Evolutionary conservation across 495 filamentous ascomycete species (phyloP), one percentile per base, ranked within the genome.

Genomic region (Lichina pygmaea): DNA sequence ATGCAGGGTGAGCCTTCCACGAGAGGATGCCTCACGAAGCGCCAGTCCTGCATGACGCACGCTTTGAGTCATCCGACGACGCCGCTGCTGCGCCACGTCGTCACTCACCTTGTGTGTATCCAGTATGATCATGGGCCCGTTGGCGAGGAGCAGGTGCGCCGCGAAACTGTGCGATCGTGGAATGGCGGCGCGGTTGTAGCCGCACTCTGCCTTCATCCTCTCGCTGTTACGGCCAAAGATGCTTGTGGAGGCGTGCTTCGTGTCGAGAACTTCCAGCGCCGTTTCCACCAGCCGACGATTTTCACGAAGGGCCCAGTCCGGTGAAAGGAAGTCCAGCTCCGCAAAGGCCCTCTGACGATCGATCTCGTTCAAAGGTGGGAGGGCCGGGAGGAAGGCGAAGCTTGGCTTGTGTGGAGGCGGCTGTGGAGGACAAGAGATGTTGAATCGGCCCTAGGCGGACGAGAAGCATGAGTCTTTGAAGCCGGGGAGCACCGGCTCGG

Each of bases 21-120:
- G 2, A 62, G 49, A 1, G 57, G 58, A 46, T 60, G 58, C 3
- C 50, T 48, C 41, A 37, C 42, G 37, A 64, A 58, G 33, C 62
- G 55, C 62, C 62, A 64, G 44, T 64, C 62, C 60, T 63, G 37
- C 15, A n/a, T n/a, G 38, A 40, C 12, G 15, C 12, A 40, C 3
- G 38, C 2, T 40, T 15, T 2, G 15, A n/a, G 38, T 4, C 15
- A 15, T 40, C 15, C 4, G 4, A 40, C 38, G 12, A n/a, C 3
- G 4, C 38, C 38, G 4, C 12, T 40, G 24, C 24, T 24, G 24
- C 4, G 2, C 24, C 24, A 24, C 34, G 13, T 15, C 24, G 17
- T 24, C 24, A 46, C 53, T 46, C 32, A 62, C 61, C 53, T 58
- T 54, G 40, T 46, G 31, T n/a, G 57, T 52, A 51, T 64, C 62